A percentile compares a stretch with the other conserved stretches of the same genome.
These are phyloP conservation scores for Leccinum longicurvipes DNA, from an alignment of 768 basidiomycete species.

Conservation along the genomic window DNA sequence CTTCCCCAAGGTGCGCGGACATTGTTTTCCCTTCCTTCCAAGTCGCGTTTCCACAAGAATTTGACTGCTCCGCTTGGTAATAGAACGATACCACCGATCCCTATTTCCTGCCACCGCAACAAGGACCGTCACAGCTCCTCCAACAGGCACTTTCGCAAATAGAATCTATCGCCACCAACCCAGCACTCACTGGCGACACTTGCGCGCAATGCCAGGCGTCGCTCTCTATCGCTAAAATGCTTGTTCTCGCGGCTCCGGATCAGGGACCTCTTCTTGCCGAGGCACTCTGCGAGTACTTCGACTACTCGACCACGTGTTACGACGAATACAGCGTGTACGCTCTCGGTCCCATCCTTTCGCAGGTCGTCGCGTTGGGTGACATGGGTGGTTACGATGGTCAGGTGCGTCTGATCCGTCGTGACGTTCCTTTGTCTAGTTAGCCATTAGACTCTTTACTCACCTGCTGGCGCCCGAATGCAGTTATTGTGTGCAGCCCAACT, in stretches of 20 bases:
- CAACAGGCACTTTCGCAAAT: slow-evolving; percentile 39
- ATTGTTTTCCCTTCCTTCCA: neutral
- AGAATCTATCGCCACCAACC: slow-evolving; percentile 35
- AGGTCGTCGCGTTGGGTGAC: slow-evolving; percentile 45
- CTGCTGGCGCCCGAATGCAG: neutral
- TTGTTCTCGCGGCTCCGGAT: slow-evolving; percentile 40
- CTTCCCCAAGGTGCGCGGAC: slow-evolving; percentile 43
- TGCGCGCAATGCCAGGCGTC: slow-evolving; percentile 41
- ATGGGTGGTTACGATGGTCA: slow-evolving; percentile 50
- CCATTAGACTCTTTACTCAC: neutral
- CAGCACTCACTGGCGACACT: slow-evolving; percentile 34
- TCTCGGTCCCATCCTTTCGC: slow-evolving; percentile 44
- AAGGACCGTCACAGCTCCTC: slow-evolving; percentile 34
- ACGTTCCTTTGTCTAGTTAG: neutral
- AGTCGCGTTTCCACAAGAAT: neutral
- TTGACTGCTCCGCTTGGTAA: neutral
- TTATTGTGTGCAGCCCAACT: slow-evolving; percentile 38
- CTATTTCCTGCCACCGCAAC: slow-evolving; percentile 40
- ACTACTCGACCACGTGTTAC: slow-evolving; percentile 36
- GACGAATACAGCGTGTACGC: slow-evolving; percentile 32
- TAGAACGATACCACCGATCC: slow-evolving; percentile 45
- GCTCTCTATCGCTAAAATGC: slow-evolving; percentile 40
- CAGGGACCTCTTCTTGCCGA: slow-evolving; percentile 41
- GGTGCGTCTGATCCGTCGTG: slow-evolving; percentile 21
- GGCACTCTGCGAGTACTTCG: slow-evolving; percentile 42